Evolutionary conservation across 805 yeast genomes (phyloP).

Genomic region (Starmerella bombicola): DNA sequence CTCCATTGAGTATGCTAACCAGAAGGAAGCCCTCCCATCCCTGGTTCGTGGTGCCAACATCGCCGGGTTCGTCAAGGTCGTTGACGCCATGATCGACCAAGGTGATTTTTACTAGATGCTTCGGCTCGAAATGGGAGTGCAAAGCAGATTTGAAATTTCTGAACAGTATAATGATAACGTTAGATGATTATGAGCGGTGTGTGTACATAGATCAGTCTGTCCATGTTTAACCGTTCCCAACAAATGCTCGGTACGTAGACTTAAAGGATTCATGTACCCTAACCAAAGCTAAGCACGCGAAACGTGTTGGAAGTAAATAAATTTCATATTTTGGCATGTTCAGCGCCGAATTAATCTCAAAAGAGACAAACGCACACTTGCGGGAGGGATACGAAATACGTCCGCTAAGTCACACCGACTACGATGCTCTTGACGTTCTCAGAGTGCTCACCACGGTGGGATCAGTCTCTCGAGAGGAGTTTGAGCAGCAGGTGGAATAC

Average conservation of each 20-base stretch:
- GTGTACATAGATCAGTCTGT: too few relatives aligned
- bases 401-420: conserved; percentile 44
- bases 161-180: background rate
- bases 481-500: conserved; percentile 39
- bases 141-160: background rate
- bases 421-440: conserved; percentile 47
- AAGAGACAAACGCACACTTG: conserved; percentile 19
- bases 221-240: too few relatives aligned
- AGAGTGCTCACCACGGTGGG: conserved; percentile 76
- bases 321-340: too few relatives aligned
- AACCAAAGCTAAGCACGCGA: too few relatives aligned
- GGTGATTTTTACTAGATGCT: conserved; percentile 47
- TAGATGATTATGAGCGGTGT: too few relatives aligned
- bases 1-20: conserved; percentile 66
- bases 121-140: too few relatives aligned
- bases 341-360: conserved; percentile 22
- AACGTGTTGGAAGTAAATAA: too few relatives aligned
- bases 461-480: conserved; percentile 40
- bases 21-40: conserved; percentile 68
- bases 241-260: too few relatives aligned
- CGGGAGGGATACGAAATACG: conserved; percentile 66
- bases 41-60: conserved; percentile 97
- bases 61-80: conserved; percentile 98
- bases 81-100: conserved; percentile 94
- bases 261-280: too few relatives aligned